Evolutionary conservation across 202 grass and related monocot species (phyloP).

Genomic region (Tripidium arundinaceum): DNA sequence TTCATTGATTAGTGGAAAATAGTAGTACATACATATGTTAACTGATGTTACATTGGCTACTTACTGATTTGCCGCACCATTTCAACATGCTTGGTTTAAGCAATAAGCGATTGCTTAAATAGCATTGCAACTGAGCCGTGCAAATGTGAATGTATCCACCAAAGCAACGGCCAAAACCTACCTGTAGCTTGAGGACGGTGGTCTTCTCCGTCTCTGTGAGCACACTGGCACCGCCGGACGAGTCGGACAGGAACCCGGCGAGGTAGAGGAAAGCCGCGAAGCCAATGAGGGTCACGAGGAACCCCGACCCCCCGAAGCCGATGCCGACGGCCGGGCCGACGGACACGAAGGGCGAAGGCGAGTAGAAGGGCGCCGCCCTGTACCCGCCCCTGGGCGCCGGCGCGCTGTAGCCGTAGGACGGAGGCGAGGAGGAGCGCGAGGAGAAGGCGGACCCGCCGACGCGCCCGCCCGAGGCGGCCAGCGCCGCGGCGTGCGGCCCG

Average conservation of each 20-base stretch:
- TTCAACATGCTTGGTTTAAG: neutral
- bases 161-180: constrained; percentile 31
- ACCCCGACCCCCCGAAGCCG: too few species aligned
- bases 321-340: too few species aligned
- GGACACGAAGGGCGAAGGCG: too few species aligned
- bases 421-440: too few species aligned
- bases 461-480: too few species aligned
- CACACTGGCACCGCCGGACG: constrained; percentile 47
- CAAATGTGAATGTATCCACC: neutral
- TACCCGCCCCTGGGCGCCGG: too few species aligned
- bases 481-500: too few species aligned
- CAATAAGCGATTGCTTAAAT: neutral
- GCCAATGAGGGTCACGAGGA: too few species aligned
- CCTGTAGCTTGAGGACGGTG: constrained; percentile 95
- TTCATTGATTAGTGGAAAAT: neutral
- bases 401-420: too few species aligned
- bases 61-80: neutral
- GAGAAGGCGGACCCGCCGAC: too few species aligned
- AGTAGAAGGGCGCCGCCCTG: too few species aligned
- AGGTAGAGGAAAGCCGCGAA: too few species aligned
- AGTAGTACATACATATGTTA: neutral
- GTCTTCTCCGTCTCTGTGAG: constrained; percentile 81
- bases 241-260: constrained; percentile 61
- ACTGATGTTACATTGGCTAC: neutral
- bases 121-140: neutral